Conservation (phyloP, 2,329 filamentous ascomycete genomes). For the Fusarium beomiforme region DNA sequence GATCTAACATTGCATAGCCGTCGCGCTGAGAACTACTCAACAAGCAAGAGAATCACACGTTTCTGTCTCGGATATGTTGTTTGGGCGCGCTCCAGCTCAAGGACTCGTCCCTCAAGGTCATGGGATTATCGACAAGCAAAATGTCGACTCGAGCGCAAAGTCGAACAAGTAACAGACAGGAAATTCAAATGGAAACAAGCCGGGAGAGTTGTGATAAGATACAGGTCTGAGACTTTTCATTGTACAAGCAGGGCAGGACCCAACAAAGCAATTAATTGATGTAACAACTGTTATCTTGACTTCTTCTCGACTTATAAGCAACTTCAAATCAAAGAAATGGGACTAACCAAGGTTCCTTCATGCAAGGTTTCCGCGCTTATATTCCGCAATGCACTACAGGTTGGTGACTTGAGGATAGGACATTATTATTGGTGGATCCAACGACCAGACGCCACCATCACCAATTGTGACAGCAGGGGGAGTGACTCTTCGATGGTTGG, state of each 20-base stretch:
- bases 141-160: not conserved
- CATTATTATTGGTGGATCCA: no score
- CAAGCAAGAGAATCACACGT: not conserved
- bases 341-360: not conserved
- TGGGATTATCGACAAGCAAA: not conserved
- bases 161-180: not conserved
- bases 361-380: not conserved
- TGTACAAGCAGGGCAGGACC: not conserved
- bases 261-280: not conserved
- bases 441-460: no score
- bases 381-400: not conserved
- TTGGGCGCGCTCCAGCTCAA: not conserved
- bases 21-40: slow-evolving; percentile 24
- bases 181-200: not conserved
- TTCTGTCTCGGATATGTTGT: not conserved
- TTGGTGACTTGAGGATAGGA: no score
- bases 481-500: no score
- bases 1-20: slow-evolving; percentile 1
- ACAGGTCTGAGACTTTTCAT: not conserved
- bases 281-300: not conserved
- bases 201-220: not conserved
- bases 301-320: not conserved
- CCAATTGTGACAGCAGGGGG: no score
- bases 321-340: not conserved
- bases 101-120: slow-evolving; percentile 17